Evolutionary conservation across 805 yeast species (phyloP).

Genomic region (Starmera dryadoides): DNA sequence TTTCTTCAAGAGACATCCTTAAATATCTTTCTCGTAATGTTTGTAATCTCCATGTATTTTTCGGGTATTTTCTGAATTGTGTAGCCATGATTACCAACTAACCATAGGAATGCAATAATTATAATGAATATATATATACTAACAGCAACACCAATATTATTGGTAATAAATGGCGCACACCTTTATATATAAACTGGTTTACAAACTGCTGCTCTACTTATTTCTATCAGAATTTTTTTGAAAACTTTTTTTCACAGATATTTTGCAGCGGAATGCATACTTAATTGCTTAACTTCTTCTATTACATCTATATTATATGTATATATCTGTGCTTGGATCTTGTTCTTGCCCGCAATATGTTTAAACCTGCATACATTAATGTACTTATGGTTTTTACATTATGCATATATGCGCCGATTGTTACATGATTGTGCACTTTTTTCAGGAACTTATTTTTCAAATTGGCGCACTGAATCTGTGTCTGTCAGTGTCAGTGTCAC

Average conservation of each 20-base stretch:
- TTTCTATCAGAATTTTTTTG: background rate
- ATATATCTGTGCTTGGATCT: background rate
- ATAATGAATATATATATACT: background rate
- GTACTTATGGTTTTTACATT: no score
- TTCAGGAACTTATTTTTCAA: no score
- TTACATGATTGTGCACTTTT: no score
- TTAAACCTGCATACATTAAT: no score
- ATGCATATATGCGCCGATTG: no score
- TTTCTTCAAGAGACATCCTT: constrained; percentile 7
- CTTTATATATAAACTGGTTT: no score
- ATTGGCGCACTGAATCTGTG: no score
- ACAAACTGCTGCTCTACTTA: no score
- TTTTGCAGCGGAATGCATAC: no score
- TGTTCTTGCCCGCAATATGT: no score
- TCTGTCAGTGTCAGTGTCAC: no score
- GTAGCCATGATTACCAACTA: background rate
- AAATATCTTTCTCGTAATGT: constrained; percentile 14
- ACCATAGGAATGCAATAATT: background rate
- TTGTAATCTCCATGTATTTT: constrained; percentile 18
- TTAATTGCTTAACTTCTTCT: background rate
- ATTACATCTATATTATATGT: background rate
- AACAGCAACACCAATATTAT: background rate
- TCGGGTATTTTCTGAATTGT: constrained; percentile 15
- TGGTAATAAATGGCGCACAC: no score
- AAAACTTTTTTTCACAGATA: background rate